phyloP scores from a whole-genome alignment of 345 rosid species.

The Xanthoceras sorbifolium region DNA sequence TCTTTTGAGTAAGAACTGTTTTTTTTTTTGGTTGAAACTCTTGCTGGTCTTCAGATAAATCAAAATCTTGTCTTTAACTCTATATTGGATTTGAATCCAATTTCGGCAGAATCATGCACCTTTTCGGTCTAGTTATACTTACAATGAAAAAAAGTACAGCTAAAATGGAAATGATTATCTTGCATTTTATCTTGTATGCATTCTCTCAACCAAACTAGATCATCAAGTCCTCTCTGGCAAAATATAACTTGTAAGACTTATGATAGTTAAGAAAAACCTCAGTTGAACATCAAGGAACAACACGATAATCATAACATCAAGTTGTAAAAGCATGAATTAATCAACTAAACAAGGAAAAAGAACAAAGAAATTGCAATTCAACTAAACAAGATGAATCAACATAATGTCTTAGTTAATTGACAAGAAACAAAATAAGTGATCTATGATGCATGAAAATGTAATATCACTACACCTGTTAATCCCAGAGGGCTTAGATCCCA shows the following conservation, averaged over 20 bases:
- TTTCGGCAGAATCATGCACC: no score
- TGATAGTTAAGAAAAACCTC: not conserved
- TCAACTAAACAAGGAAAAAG: not conserved
- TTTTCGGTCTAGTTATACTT: no score
- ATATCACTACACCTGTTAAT: conserved; percentile 55
- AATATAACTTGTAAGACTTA: not conserved
- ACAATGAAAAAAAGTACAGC: no score
- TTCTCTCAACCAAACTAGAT: not conserved
- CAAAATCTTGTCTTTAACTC: no score
- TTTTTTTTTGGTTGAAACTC: not conserved
- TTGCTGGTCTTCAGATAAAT: not conserved
- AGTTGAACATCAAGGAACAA: not conserved
- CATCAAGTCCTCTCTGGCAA: not conserved
- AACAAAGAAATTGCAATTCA: not conserved
- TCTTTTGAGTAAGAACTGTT: not conserved
- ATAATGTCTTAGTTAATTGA: not conserved
- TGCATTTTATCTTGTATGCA: not conserved
- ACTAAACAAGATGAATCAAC: not conserved
- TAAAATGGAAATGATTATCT: not conserved
- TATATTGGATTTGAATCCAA: no score
- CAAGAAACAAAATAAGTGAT: not conserved
- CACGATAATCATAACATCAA: not conserved
- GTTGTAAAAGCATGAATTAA: not conserved
- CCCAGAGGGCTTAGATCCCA: conserved; percentile 91
- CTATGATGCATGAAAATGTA: not conserved